These are phyloP conservation scores for Colletotrichum navitas DNA, from an alignment of 2,329 filamentous ascomycete species.

Conservation along the genomic window DNA sequence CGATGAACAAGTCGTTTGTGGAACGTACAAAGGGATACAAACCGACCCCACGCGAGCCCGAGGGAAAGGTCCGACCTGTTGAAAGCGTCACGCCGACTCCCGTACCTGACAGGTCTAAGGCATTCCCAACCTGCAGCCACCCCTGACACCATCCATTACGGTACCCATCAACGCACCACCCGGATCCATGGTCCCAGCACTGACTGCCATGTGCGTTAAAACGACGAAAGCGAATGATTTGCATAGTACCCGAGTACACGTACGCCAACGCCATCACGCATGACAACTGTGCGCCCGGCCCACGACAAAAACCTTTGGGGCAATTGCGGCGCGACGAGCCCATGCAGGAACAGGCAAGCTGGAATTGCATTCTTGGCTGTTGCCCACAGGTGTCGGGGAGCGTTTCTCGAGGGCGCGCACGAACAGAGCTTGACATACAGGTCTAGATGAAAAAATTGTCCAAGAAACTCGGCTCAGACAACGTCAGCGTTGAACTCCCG, in stretches of 20 bases:
- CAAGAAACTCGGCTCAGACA: not conserved
- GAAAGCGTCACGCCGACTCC: not conserved
- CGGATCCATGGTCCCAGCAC: not conserved
- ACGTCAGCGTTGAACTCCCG: not conserved
- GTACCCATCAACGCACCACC: not conserved
- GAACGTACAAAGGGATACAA: not conserved
- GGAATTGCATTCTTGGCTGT: not conserved
- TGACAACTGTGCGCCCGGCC: not conserved
- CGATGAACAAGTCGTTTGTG: not conserved
- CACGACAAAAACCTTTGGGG: not conserved
- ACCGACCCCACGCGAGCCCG: not conserved
- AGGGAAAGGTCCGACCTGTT: not conserved
- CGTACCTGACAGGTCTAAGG: not conserved
- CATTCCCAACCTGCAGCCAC: not conserved
- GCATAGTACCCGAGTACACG: not conserved
- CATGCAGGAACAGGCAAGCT: not conserved
- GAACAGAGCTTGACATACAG: not conserved
- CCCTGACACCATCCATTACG: not conserved
- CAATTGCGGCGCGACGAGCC: not conserved
- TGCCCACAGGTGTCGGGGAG: not conserved
- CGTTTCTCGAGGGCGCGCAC: not conserved
- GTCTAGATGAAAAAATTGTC: not conserved
- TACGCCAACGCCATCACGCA: not conserved
- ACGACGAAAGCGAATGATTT: no score
- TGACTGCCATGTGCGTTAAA: not conserved